A percentile compares a stretch with the other conserved stretches of the same genome.
phyloP scores from a whole-genome alignment of 352 stramenopile genomes.

The Pythium rhizo-oryzae region DNA sequence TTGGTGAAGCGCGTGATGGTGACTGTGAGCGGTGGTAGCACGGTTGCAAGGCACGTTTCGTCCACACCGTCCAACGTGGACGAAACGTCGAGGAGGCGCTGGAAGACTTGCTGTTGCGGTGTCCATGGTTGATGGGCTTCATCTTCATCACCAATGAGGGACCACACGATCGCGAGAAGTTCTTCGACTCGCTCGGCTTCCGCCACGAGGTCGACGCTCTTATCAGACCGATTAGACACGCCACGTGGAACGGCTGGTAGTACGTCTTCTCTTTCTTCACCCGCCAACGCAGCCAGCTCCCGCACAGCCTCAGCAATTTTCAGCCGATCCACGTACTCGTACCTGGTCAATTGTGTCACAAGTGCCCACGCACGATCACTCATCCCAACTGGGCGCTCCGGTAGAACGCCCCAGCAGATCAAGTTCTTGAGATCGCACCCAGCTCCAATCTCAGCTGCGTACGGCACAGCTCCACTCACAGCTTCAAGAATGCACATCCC shows the following conservation, averaged over 20 bases:
- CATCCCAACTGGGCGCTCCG: neutral
- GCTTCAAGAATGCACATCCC: constrained; percentile 38
- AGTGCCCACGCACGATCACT: constrained; percentile 6
- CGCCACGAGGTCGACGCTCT: neutral
- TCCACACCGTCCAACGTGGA: neutral
- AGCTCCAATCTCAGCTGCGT: neutral
- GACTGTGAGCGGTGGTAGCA: neutral
- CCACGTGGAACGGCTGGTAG: neutral
- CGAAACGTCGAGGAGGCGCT: neutral
- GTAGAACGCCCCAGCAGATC: neutral
- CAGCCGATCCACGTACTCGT: neutral
- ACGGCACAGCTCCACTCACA: constrained; percentile 19
- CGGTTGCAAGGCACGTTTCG: neutral
- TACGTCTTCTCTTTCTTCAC: neutral
- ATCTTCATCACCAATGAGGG: neutral
- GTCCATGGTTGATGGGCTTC: neutral
- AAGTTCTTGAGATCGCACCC: neutral
- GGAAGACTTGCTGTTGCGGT: neutral
- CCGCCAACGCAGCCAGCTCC: constrained; percentile 8
- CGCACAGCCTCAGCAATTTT: constrained; percentile 13
- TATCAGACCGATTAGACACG: too few species aligned
- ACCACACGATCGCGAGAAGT: neutral
- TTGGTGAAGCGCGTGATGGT: constrained; percentile 4
- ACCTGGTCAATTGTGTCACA: constrained; percentile 3
- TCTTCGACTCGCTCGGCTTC: neutral